Percentiles rank a stretch among this genome's conserved stretches.
Evolutionary conservation across 2,329 filamentous ascomycete genomes (phyloP).

Genomic region (Monosporascus ibericus): DNA sequence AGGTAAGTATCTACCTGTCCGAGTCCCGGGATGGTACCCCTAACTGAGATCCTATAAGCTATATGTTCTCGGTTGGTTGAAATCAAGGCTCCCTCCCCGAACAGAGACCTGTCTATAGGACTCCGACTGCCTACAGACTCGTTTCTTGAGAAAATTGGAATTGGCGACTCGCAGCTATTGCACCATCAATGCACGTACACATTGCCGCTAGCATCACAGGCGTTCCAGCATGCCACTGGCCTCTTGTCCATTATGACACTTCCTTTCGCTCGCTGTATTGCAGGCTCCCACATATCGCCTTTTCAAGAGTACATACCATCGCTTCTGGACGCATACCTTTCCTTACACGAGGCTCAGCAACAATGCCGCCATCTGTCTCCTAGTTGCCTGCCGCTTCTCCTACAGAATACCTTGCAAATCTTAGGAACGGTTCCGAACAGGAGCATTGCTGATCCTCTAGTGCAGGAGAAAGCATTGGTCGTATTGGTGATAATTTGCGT

Average conservation of each 20-base stretch:
- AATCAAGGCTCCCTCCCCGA: constrained; percentile 18
- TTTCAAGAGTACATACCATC: constrained; percentile 38
- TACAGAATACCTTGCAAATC: constrained; percentile 33
- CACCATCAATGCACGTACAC: constrained; percentile 33
- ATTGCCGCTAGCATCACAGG: constrained; percentile 35
- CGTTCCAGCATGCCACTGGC: constrained; percentile 39
- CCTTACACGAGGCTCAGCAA: constrained; percentile 34
- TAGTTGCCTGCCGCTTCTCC: constrained; percentile 26
- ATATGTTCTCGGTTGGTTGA: constrained; percentile 19
- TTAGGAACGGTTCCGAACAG: constrained; percentile 5
- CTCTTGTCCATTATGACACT: constrained; percentile 38
- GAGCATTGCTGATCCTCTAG: constrained; percentile 6
- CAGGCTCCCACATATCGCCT: constrained; percentile 25
- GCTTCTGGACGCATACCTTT: constrained; percentile 43
- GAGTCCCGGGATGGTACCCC: not conserved
- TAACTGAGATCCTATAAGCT: constrained; percentile 17
- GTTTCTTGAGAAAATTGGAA: constrained; percentile 24
- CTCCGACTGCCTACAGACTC: constrained; percentile 34
- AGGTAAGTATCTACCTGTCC: constrained; percentile 30
- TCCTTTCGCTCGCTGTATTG: constrained; percentile 29
- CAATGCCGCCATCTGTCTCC: constrained; percentile 28
- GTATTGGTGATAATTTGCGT: constrained; percentile 36
- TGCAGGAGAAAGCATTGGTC: constrained; percentile 30
- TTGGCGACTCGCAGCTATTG: constrained; percentile 12
- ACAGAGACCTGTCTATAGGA: constrained; percentile 20